Evolutionary conservation across 2,329 filamentous ascomycete genomes (phyloP).

Genomic region (Pseudonectria buxi): DNA sequence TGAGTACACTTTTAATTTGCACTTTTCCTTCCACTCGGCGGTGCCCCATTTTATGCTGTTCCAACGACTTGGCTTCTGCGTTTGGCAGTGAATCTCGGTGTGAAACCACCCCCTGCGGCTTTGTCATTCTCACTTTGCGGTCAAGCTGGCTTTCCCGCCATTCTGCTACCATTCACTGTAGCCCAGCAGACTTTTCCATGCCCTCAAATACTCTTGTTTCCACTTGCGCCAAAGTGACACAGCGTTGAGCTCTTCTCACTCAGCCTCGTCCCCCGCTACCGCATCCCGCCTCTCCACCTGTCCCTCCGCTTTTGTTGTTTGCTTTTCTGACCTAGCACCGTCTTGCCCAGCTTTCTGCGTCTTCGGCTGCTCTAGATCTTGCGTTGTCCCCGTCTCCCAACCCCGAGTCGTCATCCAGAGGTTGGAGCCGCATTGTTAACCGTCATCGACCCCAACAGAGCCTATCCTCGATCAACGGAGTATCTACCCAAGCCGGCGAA

Average conservation of each 20-base stretch:
- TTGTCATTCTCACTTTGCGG: no score
- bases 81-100: no score
- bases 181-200: slow-evolving; percentile 1
- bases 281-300: slow-evolving; percentile 1
- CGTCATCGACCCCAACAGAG: slow-evolving; percentile 63
- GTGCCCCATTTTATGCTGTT: not conserved
- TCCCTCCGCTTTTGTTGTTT: slow-evolving; percentile 9
- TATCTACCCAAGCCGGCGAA: slow-evolving; percentile 37
- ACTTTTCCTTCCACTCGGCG: not conserved
- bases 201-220: slow-evolving; percentile 6
- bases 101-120: no score
- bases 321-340: slow-evolving; percentile 26
- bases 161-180: not conserved
- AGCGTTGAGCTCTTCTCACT: no score
- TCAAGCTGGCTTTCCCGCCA: not conserved
- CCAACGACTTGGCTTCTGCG: no score
- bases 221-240: not conserved
- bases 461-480: slow-evolving; percentile 40
- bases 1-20: slow-evolving; percentile 30
- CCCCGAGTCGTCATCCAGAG: slow-evolving; percentile 45
- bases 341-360: slow-evolving; percentile 63
- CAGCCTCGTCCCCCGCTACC: not conserved
- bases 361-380: slow-evolving; percentile 74
- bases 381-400: slow-evolving; percentile 62
- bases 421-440: slow-evolving; percentile 54